Percentiles rank a stretch among this genome's conserved stretches.
phyloP scores from a whole-genome alignment of 495 filamentous ascomycete species.

The Penicillium desertorum region DNA sequence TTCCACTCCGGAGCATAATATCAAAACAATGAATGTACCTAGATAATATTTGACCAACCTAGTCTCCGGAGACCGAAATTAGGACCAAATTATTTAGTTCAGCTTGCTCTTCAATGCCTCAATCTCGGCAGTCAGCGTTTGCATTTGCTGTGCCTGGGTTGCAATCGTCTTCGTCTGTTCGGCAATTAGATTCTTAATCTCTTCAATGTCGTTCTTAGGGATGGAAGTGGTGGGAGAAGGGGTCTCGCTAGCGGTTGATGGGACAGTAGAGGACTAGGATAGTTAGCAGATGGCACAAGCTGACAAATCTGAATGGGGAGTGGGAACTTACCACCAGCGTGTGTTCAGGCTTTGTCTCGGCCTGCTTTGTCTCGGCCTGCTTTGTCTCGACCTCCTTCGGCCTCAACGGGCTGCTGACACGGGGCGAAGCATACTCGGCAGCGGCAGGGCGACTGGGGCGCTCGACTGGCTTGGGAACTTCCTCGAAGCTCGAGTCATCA shows the following conservation, averaged over 20 bases:
- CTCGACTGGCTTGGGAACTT: constrained; percentile 65
- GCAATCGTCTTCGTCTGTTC: constrained; percentile 49
- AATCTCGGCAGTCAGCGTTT: constrained; percentile 46
- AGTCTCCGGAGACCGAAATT: not conserved
- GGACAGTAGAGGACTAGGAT: constrained; percentile 22
- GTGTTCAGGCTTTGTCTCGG: constrained; percentile 7
- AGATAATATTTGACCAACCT: constrained; percentile 1
- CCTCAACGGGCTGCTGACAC: constrained; percentile 38
- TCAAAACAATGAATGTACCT: constrained; percentile 3
- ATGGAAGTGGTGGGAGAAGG: constrained; percentile 25
- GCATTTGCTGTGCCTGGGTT: constrained; percentile 45
- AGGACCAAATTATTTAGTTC: constrained; percentile 21
- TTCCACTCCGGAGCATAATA: constrained; percentile 1
- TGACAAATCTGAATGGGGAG: not conserved
- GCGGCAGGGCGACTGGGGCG: constrained; percentile 37
- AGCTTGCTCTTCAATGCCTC: constrained; percentile 48
- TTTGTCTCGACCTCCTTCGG: constrained; percentile 36
- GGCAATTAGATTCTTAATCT: constrained; percentile 46
- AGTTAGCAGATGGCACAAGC: constrained; percentile 15
- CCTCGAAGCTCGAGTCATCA: constrained; percentile 79
- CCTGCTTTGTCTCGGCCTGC: constrained; percentile 21
- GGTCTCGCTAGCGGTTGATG: constrained; percentile 26
- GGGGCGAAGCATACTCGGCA: constrained; percentile 30
- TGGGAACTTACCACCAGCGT: constrained; percentile 6
- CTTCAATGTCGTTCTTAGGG: constrained; percentile 40